Evolutionary conservation across 1,284 basidiomycete species (phyloP), one percentile per base, ranked within the genome.

Genomic region (Entoloma clypeatum): DNA sequence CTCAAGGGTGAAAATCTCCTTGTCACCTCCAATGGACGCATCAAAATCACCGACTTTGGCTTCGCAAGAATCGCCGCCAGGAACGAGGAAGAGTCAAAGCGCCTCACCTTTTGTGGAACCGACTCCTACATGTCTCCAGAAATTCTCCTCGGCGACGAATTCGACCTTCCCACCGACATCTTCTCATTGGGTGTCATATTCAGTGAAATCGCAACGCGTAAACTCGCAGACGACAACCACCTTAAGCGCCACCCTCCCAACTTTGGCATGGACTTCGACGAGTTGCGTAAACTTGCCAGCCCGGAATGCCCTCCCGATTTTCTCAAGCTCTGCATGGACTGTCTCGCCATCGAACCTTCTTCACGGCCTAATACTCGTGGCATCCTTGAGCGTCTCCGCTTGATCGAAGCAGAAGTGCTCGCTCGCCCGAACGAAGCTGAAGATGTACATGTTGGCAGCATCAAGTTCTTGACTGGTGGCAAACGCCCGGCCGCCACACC

Each of bases 1-100:
- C 75, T 98, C 51, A 99, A 99, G 63, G 92, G 93, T 28, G 94
- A 97, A 66, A 99, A 99, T 57, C 74, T 97, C n/a, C 79, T 97
- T 24, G 83, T 97, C 26, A 97, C 93, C 0, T 71, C 84, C 26
- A 97, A 98, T 57, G 88, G 92, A 19, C 81, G 95, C 33, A 75
- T 98, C 60, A 99, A 98, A 69, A 84, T 97, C 53, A 95, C 92
- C 25, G 95, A 98, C 60, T 98, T 98, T 64, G 93, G 93, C 6
- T 95, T 93, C 56, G 91, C 92, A 2, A 77, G 92, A 27, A 96
- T 98, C 54, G 92, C 92, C 0, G 91, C 91, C 0, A 77, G 91
- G 22, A 94, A 90, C 55, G 87, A 82, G 40, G 92, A 94, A 45
- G 94, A 99, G 62, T 83, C 81, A 61, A 86, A 86, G 56, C 77